Conservation (phyloP, 768 basidiomycete genomes). For the Gautieria morchelliformis region DNA sequence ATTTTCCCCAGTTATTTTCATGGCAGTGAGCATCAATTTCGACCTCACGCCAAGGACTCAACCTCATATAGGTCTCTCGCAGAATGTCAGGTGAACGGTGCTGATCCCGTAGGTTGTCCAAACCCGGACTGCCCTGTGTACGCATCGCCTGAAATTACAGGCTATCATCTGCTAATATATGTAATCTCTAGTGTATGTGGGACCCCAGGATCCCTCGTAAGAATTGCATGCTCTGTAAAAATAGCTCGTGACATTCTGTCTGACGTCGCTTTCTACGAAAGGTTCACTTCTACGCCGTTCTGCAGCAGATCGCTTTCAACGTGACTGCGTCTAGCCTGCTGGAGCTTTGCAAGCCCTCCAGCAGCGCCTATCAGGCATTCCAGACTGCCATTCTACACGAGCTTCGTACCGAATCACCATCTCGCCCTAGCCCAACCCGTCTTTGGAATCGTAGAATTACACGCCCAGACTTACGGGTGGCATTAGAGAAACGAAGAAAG, state of each 20-base stretch:
- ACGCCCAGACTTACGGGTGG: too few relatives aligned
- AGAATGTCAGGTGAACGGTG: constrained; percentile 46
- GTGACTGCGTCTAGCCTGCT: constrained; percentile 27
- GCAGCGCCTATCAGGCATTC: constrained; percentile 32
- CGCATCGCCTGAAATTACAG: not conserved
- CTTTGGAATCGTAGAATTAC: too few relatives aligned
- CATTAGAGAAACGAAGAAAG: not conserved
- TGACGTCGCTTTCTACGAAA: not conserved
- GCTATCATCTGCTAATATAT: not conserved
- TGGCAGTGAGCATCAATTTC: constrained; percentile 30
- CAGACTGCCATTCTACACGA: constrained; percentile 29
- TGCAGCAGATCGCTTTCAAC: constrained; percentile 42
- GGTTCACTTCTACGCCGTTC: constrained; percentile 44
- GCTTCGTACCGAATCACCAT: not conserved
- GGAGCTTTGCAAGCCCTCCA: constrained; percentile 27
- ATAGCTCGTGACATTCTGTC: not conserved
- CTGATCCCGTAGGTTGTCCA: constrained; percentile 61
- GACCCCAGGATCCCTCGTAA: constrained; percentile 67
- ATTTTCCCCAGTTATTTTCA: constrained; percentile 69
- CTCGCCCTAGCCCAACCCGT: not conserved
- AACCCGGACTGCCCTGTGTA: constrained; percentile 65
- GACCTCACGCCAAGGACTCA: not conserved
- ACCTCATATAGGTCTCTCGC: not conserved
- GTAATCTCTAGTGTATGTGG: constrained; percentile 43
- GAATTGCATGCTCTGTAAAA: not conserved